Conservation (phyloP, 768 basidiomycete species). For the Calvatia gigantea region DNA sequence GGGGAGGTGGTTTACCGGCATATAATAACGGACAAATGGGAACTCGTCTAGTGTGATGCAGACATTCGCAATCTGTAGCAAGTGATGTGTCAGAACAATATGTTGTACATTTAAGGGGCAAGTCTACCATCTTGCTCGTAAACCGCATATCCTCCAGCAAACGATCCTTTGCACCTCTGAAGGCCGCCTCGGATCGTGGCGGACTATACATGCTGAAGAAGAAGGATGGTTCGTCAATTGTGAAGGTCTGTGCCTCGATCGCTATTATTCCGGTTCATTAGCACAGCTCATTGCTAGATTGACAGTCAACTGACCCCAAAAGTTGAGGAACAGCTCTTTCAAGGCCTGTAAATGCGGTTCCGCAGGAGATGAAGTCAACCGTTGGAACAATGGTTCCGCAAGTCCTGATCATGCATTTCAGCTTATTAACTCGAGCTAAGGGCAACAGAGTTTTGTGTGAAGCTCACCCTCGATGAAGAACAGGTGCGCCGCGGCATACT, state of each 20-base stretch:
- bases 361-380: constrained; percentile 70
- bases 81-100: no score
- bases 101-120: neutral
- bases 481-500: constrained; percentile 83
- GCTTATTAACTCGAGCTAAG: neutral
- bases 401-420: constrained; percentile 49
- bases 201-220: constrained; percentile 93
- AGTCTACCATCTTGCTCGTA: constrained; percentile 60
- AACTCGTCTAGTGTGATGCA: constrained; percentile 90
- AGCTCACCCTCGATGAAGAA: constrained; percentile 86
- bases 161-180: constrained; percentile 64
- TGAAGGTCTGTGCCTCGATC: constrained; percentile 83
- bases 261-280: constrained; percentile 40
- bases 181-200: constrained; percentile 65
- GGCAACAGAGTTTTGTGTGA: neutral
- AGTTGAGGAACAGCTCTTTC: constrained; percentile 89
- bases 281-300: neutral
- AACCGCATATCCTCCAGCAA: constrained; percentile 87
- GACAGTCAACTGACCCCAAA: constrained; percentile 65
- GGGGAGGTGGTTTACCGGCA: constrained; percentile 78
- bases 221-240: constrained; percentile 66
- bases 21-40: constrained; percentile 90
- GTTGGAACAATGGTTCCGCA: constrained; percentile 72
- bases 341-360: constrained; percentile 73
- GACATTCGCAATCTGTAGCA: constrained; percentile 72